These are phyloP conservation scores for Leccinum rimulosum DNA, from an alignment of 768 basidiomycete species.

Conservation along the genomic window DNA sequence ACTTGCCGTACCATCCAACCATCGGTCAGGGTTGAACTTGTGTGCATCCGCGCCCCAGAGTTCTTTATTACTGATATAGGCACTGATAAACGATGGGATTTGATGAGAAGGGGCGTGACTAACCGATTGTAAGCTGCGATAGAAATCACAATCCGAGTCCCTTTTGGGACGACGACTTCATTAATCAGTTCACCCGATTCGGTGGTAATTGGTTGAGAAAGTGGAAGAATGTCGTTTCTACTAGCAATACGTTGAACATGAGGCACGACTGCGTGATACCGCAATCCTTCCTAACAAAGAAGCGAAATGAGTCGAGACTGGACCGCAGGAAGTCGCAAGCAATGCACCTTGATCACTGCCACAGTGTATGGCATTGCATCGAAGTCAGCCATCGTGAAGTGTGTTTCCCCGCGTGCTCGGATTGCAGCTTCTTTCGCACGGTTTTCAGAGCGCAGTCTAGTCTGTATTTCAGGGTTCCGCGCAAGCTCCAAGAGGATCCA, in stretches of 20 bases:
- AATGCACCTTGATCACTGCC: constrained; percentile 32
- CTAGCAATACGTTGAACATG: constrained; percentile 51
- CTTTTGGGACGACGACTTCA: constrained; percentile 48
- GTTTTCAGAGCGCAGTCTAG: constrained; percentile 46
- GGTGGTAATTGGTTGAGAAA: constrained; percentile 50
- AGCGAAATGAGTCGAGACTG: constrained; percentile 17
- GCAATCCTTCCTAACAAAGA: constrained; percentile 41
- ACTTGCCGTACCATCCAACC: constrained; percentile 20
- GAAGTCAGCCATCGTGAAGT: constrained; percentile 38
- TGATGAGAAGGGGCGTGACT: neutral
- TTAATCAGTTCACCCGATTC: constrained; percentile 42
- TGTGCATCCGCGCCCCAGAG: constrained; percentile 34
- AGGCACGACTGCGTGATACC: constrained; percentile 49
- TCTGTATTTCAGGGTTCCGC: constrained; percentile 56
- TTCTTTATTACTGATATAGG: constrained; percentile 21
- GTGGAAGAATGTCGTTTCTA: constrained; percentile 57
- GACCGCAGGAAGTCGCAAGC: constrained; percentile 13
- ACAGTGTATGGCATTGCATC: constrained; percentile 49
- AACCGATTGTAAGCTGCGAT: constrained; percentile 57
- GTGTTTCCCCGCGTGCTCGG: constrained; percentile 9
- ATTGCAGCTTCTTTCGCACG: constrained; percentile 8
- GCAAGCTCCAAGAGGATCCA: constrained; percentile 68
- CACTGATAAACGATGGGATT: neutral
- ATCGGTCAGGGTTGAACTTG: constrained; percentile 31
- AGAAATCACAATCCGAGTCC: constrained; percentile 50